A percentile compares a stretch with the other conserved stretches of the same genome.
phyloP scores from a whole-genome alignment of 176 grass and related monocot genomes.

The Triticum timopheevii region DNA sequence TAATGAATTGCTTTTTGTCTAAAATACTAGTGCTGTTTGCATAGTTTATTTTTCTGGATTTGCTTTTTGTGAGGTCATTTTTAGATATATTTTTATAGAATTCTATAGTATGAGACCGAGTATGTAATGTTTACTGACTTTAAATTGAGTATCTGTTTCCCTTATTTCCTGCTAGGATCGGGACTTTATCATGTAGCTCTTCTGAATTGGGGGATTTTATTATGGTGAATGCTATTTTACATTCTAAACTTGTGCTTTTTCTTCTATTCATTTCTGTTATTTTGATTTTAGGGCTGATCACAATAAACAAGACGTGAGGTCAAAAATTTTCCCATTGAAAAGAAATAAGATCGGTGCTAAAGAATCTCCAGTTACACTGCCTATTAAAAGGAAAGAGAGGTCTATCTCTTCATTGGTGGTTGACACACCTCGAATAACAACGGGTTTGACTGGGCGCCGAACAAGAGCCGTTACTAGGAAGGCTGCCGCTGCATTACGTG shows the following conservation, averaged over 20 bases:
- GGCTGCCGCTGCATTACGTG: conserved; percentile 48
- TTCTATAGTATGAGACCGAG: too few species aligned
- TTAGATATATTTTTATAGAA: too few species aligned
- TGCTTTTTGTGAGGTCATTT: not conserved
- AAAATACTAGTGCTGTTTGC: conserved; percentile 23
- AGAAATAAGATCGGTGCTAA: conserved; percentile 61
- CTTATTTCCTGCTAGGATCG: too few species aligned
- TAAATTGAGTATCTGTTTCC: too few species aligned
- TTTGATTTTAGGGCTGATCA: conserved; percentile 68
- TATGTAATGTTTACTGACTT: too few species aligned
- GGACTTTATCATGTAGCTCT: not conserved
- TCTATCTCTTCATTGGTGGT: conserved; percentile 81
- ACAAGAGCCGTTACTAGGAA: conserved; percentile 73
- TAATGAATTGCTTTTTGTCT: not conserved
- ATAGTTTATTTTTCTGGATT: not conserved
- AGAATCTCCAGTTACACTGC: conserved; percentile 46
- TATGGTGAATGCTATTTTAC: conserved; percentile 8
- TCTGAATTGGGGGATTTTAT: not conserved
- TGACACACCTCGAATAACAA: conserved; percentile 59
- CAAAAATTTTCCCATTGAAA: conserved; percentile 77
- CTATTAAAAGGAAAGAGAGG: conserved; percentile 64
- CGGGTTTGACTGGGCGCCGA: conserved; percentile 52
- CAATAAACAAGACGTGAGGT: conserved; percentile 79
- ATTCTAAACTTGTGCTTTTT: not conserved
- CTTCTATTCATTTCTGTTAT: conserved; percentile 15